These are phyloP conservation scores for Penicillium riverlandense DNA, from an alignment of 495 filamentous ascomycete species.

Conservation along the genomic window DNA sequence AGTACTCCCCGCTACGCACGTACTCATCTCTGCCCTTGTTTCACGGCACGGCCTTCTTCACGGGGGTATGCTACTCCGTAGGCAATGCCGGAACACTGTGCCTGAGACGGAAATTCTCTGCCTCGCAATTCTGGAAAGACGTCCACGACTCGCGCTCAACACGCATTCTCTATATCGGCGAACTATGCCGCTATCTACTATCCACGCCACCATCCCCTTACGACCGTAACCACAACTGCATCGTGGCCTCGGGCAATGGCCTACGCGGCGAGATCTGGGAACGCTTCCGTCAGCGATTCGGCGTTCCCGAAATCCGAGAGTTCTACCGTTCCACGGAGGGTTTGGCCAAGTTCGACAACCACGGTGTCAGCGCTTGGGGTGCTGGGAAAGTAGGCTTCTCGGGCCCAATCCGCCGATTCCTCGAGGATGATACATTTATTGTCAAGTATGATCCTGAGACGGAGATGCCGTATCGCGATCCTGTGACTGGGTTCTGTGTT, in stretches of 20 bases:
- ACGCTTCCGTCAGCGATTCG: conserved; percentile 75
- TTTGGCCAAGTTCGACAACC: conserved; percentile 63
- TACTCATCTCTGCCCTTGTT: conserved; percentile 94
- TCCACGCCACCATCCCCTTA: conserved; percentile 63
- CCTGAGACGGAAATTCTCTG: conserved; percentile 69
- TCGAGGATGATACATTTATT: conserved; percentile 50
- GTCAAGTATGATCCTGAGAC: conserved; percentile 68
- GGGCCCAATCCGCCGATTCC: conserved; percentile 51
- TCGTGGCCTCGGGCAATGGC: conserved; percentile 80
- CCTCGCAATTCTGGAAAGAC: conserved; percentile 79
- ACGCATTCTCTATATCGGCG: conserved; percentile 88
- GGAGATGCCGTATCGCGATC: conserved; percentile 62
- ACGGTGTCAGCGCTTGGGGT: conserved; percentile 62
- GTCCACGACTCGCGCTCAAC: conserved; percentile 70
- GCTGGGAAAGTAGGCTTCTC: conserved; percentile 75
- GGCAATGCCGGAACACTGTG: conserved; percentile 38
- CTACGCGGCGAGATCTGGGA: conserved; percentile 90
- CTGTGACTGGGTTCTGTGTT: conserved; percentile 64
- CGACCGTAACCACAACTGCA: conserved; percentile 67
- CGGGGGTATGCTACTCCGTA: conserved; percentile 46
- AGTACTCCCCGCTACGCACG: conserved; percentile 55
- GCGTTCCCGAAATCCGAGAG: conserved; percentile 71
- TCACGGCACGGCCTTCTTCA: conserved; percentile 70
- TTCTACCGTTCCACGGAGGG: conserved; percentile 92
- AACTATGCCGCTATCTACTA: conserved; percentile 86